Conservation (phyloP, 495 filamentous ascomycete genomes). For the Hypoxylon perforatum region DNA sequence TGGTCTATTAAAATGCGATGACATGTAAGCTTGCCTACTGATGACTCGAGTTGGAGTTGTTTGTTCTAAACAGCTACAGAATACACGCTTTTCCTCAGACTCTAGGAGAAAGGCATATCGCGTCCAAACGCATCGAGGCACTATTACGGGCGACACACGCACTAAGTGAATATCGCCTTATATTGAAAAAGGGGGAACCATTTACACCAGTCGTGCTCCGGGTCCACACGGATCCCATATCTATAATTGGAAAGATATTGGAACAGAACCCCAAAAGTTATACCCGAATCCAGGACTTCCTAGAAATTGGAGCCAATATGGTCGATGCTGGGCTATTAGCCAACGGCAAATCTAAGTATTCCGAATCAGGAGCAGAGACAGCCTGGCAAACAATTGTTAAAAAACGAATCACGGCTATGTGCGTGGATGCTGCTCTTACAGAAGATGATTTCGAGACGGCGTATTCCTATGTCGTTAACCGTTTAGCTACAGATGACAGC, state of each 20-base stretch:
- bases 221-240: conserved; percentile 85
- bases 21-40: conserved; percentile 73
- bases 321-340: conserved; percentile 73
- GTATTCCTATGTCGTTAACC: conserved; percentile 90
- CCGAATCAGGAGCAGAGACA: conserved; percentile 1
- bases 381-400: conserved; percentile 56
- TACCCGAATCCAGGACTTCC: conserved; percentile 84
- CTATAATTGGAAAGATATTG: conserved; percentile 84
- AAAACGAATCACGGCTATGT: conserved; percentile 84
- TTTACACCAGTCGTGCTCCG: conserved; percentile 92
- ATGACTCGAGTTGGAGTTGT: not conserved
- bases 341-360: conserved; percentile 36
- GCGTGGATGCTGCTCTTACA: conserved; percentile 83
- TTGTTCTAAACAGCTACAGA: conserved; percentile 51
- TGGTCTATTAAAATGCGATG: conserved; percentile 83
- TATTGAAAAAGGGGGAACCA: conserved; percentile 88
- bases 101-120: conserved; percentile 64
- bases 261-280: conserved; percentile 89
- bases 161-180: conserved; percentile 88
- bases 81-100: conserved; percentile 75
- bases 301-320: conserved; percentile 81
- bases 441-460: conserved; percentile 97
- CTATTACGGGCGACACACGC: conserved; percentile 88
- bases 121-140: conserved; percentile 67
- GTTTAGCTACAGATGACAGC: conserved; percentile 50